Evolutionary conservation across 768 basidiomycete species (phyloP).

Genomic region (Collybia sordida): DNA sequence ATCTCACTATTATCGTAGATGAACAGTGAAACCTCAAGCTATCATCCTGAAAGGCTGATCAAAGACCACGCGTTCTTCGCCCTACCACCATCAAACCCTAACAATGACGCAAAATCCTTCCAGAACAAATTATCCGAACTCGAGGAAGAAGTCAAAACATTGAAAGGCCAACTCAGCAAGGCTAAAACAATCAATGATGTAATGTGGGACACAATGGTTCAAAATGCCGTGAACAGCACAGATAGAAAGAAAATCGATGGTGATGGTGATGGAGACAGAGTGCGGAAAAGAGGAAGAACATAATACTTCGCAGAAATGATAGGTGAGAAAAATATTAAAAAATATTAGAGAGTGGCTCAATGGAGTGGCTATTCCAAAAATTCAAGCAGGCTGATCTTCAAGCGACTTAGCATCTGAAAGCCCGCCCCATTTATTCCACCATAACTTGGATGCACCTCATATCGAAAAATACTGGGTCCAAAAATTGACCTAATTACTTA

Average conservation of each 20-base stretch:
- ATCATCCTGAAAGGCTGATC: slow-evolving; percentile 55
- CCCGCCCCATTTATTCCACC: no score
- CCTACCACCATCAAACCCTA: slow-evolving; percentile 33
- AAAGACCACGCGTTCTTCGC: slow-evolving; percentile 70
- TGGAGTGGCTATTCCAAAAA: no score
- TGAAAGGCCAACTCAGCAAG: slow-evolving; percentile 72
- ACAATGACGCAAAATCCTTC: slow-evolving; percentile 36
- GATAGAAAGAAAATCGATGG: slow-evolving; percentile 19
- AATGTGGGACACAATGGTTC: slow-evolving; percentile 90
- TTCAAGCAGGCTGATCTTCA: no score
- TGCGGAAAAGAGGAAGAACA: slow-evolving; percentile 30
- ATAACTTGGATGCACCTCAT: no score
- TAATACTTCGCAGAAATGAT: slow-evolving; percentile 8
- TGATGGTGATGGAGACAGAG: slow-evolving; percentile 18
- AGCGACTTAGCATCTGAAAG: no score
- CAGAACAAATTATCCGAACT: slow-evolving; percentile 65
- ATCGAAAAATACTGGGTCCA: no score
- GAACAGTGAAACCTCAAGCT: slow-evolving; percentile 34
- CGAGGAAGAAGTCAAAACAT: slow-evolving; percentile 64
- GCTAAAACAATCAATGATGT: slow-evolving; percentile 91
- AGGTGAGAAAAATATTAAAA: background rate
- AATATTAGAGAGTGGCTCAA: no score
- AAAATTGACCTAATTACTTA: no score
- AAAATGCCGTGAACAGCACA: slow-evolving; percentile 48
- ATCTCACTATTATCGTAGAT: slow-evolving; percentile 13